Conservation (phyloP, 169 alveolate genomes). For the Ichthyophthirius multifiliis region DNA sequence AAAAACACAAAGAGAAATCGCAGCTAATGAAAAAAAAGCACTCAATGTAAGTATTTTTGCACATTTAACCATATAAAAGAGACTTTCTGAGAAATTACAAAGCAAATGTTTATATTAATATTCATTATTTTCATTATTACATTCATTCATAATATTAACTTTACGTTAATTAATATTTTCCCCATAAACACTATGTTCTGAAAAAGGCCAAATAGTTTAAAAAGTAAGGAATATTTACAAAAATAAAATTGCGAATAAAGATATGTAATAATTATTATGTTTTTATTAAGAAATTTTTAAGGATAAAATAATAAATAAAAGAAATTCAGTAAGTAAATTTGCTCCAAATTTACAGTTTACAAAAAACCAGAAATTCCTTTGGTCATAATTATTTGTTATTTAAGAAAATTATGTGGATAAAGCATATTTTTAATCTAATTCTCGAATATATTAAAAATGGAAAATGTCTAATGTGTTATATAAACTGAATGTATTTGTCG, state of each 20-base stretch:
- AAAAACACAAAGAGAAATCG: too few species aligned
- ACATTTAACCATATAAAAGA: not conserved
- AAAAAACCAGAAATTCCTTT: not conserved
- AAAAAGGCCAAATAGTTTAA: constrained; percentile 4
- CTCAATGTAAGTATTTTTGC: not conserved
- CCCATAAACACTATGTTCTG: not conserved
- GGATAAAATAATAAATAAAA: not conserved
- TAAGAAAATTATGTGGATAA: not conserved
- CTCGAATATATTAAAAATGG: not conserved
- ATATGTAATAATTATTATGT: not conserved
- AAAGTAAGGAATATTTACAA: not conserved
- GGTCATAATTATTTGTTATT: not conserved
- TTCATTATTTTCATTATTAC: not conserved
- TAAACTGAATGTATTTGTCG: not conserved
- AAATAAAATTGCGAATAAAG: not conserved
- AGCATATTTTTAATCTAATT: not conserved
- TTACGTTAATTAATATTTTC: not conserved
- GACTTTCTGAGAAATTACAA: not conserved
- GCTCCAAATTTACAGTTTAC: not conserved
- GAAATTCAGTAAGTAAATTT: not conserved
- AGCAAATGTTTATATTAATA: not conserved
- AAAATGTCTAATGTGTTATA: not conserved
- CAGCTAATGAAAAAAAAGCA: not conserved
- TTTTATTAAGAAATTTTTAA: not conserved
- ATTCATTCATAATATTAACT: not conserved